Percentiles rank a stretch among this genome's conserved stretches.
Conservation (phyloP, 129 eudicot genomes). For the Lonicera japonica region DNA sequence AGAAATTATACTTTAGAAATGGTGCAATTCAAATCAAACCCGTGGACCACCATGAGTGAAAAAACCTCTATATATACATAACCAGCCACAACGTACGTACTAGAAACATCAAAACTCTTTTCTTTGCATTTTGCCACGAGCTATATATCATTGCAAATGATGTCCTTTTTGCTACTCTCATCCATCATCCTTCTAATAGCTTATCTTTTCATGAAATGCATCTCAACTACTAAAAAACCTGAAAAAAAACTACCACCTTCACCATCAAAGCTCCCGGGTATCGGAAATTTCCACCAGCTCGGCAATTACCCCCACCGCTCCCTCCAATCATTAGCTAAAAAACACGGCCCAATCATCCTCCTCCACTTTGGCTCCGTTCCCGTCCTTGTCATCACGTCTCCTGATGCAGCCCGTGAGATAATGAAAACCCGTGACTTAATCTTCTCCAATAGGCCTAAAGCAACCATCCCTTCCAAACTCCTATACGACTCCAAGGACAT, state of each 20-base stretch:
- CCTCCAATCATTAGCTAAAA: slow-evolving; percentile 38
- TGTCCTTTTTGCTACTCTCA: slow-evolving; percentile 3
- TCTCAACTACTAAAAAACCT: background rate
- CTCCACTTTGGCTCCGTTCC: slow-evolving; percentile 53
- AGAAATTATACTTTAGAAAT: no score
- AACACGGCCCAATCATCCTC: slow-evolving; percentile 49
- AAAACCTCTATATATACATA: background rate
- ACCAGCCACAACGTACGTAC: no score
- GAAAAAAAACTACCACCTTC: slow-evolving; percentile 58
- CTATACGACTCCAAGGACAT: slow-evolving; percentile 42
- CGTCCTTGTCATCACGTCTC: slow-evolving; percentile 50
- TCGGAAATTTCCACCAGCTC: slow-evolving; percentile 71
- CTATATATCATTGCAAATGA: background rate
- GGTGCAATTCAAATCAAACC: no score
- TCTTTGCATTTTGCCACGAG: no score
- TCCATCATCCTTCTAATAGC: slow-evolving; percentile 13
- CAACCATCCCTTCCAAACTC: slow-evolving; percentile 19
- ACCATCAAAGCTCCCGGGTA: slow-evolving; percentile 53
- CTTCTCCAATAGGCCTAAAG: slow-evolving; percentile 49
- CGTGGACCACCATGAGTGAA: background rate
- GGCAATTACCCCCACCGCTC: slow-evolving; percentile 47
- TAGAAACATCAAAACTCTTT: background rate
- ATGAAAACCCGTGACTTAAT: slow-evolving; percentile 59
- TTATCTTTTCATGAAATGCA: slow-evolving; percentile 25
- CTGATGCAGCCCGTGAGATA: slow-evolving; percentile 52